A percentile compares a stretch with the other conserved stretches of the same genome.
These are phyloP conservation scores for Parasitella parasitica DNA, from an alignment of 371 early-diverging fungal genomes.

Conservation along the genomic window DNA sequence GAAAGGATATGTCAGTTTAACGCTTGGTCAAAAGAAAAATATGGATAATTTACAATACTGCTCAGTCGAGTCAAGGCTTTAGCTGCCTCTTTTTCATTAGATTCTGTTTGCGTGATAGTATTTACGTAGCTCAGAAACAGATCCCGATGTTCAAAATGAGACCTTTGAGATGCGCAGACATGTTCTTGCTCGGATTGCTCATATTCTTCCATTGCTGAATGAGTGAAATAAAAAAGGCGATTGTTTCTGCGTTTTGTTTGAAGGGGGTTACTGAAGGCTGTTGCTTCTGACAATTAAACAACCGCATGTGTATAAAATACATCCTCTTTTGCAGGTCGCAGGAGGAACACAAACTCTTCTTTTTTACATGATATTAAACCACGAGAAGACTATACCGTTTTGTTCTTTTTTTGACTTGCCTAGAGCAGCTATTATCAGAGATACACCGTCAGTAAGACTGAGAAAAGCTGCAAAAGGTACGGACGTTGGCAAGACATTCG, in stretches of 20 bases:
- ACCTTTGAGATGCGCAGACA: constrained; percentile 24
- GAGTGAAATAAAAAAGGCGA: not conserved
- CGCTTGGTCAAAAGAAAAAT: not conserved
- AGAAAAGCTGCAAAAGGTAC: constrained; percentile 50
- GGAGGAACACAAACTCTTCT: too few relatives aligned
- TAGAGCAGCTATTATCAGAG: constrained; percentile 44
- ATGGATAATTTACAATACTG: not conserved
- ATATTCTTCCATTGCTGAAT: constrained; percentile 14
- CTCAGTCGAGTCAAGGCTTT: constrained; percentile 12
- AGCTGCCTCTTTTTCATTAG: not conserved
- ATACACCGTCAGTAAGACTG: constrained; percentile 40
- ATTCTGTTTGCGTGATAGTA: not conserved
- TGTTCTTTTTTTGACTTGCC: constrained; percentile 45
- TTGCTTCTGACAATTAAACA: not conserved
- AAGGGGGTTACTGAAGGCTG: not conserved
- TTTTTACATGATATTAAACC: constrained; percentile 2
- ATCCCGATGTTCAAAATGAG: constrained; percentile 45
- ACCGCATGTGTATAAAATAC: not conserved
- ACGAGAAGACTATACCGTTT: constrained; percentile 11
- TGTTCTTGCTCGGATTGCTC: constrained; percentile 9
- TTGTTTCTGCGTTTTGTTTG: not conserved
- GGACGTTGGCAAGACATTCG: too few relatives aligned
- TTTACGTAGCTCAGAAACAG: constrained; percentile 14
- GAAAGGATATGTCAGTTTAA: not conserved
- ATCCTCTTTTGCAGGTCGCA: not conserved